phyloP scores from a whole-genome alignment of 305 asterid genomes.

The Euphrasia arctica region DNA sequence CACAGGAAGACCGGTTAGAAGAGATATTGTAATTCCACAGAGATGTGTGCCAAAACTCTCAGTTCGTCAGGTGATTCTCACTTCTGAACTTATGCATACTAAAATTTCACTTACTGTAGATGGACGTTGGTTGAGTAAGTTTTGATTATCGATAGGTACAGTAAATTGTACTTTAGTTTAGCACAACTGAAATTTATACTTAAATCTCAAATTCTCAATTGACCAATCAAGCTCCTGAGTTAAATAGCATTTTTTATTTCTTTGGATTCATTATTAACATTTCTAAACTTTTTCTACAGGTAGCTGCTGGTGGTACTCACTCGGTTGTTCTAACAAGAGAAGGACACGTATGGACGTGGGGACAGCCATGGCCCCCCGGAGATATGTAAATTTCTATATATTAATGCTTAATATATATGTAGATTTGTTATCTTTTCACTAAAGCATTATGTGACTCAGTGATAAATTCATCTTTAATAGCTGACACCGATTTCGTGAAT shows the following conservation, averaged over 20 bases:
- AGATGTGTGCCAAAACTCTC: conserved; percentile 86
- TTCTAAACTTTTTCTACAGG: conserved; percentile 45
- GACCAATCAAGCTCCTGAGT: conserved; percentile 9
- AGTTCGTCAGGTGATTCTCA: conserved; percentile 77
- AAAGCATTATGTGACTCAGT: conserved; percentile 4
- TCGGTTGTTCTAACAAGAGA: conserved; percentile 93
- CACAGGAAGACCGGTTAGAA: conserved; percentile 76
- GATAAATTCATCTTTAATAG: conserved; percentile 11
- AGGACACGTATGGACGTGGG: conserved; percentile 99
- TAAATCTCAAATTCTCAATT: neutral
- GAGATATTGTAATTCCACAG: conserved; percentile 91
- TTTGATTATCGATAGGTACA: neutral
- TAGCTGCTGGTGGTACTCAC: conserved; percentile 99
- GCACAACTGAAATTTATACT: conserved; percentile 11
- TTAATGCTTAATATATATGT: conserved; percentile 13
- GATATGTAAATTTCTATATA: conserved; percentile 64
- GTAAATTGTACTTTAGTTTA: conserved; percentile 8
- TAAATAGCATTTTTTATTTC: neutral
- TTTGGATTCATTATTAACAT: conserved; percentile 23
- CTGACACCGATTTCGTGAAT: conserved; percentile 19
- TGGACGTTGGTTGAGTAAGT: conserved; percentile 5
- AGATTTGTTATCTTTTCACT: conserved; percentile 11
- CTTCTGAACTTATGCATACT: conserved; percentile 20
- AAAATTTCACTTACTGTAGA: neutral
- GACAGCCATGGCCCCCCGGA: conserved; percentile 99